These are phyloP conservation scores for Amphibolis antarctica DNA, from an alignment of 106 monocot species.

Conservation along the genomic window DNA sequence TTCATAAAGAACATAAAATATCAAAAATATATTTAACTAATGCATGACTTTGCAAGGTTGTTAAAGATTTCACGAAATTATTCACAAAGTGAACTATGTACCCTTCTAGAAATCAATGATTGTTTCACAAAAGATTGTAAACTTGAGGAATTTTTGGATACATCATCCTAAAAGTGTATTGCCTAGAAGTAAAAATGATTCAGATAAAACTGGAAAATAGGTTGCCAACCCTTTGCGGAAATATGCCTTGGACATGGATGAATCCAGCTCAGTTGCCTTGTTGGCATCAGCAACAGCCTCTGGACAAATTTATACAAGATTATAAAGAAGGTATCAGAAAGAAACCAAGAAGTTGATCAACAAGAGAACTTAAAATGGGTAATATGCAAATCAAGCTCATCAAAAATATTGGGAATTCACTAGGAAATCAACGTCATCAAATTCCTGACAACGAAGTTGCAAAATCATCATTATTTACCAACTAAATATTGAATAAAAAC, in stretches of 20 bases:
- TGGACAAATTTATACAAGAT: conserved; percentile 17
- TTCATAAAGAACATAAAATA: no score
- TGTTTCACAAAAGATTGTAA: neutral
- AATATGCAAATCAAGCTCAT: neutral
- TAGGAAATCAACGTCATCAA: no score
- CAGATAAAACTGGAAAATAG: neutral
- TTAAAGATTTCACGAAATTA: no score
- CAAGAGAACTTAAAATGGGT: neutral
- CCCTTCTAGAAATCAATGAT: no score
- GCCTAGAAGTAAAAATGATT: neutral
- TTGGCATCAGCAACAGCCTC: conserved; percentile 88
- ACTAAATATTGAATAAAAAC: no score
- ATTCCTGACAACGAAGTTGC: no score
- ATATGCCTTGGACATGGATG: conserved; percentile 79
- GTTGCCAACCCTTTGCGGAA: conserved; percentile 73
- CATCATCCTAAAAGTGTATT: no score
- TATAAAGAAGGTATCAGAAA: neutral
- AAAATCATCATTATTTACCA: no score
- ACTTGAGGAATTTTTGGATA: no score
- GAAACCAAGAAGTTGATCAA: neutral
- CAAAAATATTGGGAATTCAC: neutral
- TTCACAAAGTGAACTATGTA: no score
- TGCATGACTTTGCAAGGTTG: no score
- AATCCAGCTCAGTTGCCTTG: conserved; percentile 78
- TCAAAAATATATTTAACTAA: no score